These are phyloP conservation scores for Tothia fuscella DNA, from an alignment of 2,329 filamentous ascomycete genomes.

Conservation along the genomic window DNA sequence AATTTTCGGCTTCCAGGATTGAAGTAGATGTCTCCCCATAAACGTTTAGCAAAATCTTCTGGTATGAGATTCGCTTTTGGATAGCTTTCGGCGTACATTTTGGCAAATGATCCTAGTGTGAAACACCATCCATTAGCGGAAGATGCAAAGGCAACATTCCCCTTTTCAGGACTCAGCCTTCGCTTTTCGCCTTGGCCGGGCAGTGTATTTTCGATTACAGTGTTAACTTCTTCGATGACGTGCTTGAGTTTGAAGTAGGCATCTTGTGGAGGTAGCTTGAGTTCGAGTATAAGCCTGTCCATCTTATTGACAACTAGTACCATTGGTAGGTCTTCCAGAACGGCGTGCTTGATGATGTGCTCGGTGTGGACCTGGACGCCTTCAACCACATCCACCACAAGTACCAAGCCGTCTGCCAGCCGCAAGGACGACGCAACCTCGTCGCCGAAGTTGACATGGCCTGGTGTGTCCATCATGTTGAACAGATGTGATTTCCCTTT, in stretches of 20 bases:
- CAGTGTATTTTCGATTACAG: slow-evolving; percentile 75
- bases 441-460: slow-evolving; percentile 97
- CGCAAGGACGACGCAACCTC: slow-evolving; percentile 84
- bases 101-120: slow-evolving; percentile 83
- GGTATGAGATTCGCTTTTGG: slow-evolving; percentile 51
- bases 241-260: slow-evolving; percentile 99
- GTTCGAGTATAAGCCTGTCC: slow-evolving; percentile 85
- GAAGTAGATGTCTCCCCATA: slow-evolving; percentile 97
- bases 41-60: slow-evolving; percentile 66
- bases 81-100: slow-evolving; percentile 89
- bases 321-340: slow-evolving; percentile 77
- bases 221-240: slow-evolving; percentile 97
- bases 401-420: slow-evolving; percentile 78
- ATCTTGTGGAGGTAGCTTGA: slow-evolving; percentile 87
- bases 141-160: slow-evolving; percentile 95
- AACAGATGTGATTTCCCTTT: slow-evolving; percentile 90
- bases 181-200: slow-evolving; percentile 68
- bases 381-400: slow-evolving; percentile 93
- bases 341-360: slow-evolving; percentile 91
- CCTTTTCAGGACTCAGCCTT: slow-evolving; percentile 86
- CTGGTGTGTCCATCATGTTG: slow-evolving; percentile 91
- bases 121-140: slow-evolving; percentile 95
- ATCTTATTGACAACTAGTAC: slow-evolving; percentile 94
- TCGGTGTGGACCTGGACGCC: slow-evolving; percentile 98
- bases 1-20: slow-evolving; percentile 86